Evolutionary conservation across 2,329 filamentous ascomycete species (phyloP).

Genomic region (Monosporascus sp.): DNA sequence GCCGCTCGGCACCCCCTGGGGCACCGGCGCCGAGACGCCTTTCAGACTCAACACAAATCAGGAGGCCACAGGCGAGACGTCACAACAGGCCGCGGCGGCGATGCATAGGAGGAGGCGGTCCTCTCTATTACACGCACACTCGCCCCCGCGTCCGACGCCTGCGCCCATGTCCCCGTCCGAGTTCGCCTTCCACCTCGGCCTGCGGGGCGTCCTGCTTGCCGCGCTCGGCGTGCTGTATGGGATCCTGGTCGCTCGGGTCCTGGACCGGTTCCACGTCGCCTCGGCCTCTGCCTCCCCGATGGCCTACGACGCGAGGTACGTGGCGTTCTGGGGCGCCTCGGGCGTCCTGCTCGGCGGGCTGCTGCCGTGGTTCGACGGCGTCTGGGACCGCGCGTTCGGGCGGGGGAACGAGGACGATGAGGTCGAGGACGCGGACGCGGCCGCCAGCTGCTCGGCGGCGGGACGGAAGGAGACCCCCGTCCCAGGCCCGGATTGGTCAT

Average conservation of each 20-base stretch:
- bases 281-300: slow-evolving; percentile 34
- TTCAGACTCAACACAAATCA: too few species aligned
- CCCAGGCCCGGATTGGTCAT: slow-evolving; percentile 62
- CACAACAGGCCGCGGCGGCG: slow-evolving; percentile 18
- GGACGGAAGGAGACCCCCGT: slow-evolving; percentile 31
- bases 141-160: slow-evolving; percentile 9
- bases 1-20: slow-evolving; percentile 63
- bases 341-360: slow-evolving; percentile 74
- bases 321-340: slow-evolving; percentile 75
- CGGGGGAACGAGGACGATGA: slow-evolving; percentile 14
- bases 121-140: slow-evolving; percentile 21
- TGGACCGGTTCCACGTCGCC: slow-evolving; percentile 57
- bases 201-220: slow-evolving; percentile 65
- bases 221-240: slow-evolving; percentile 79
- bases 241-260: slow-evolving; percentile 71
- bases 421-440: slow-evolving; percentile 8
- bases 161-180: slow-evolving; percentile 23
- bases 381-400: slow-evolving; percentile 58
- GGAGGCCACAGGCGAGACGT: slow-evolving; percentile 14
- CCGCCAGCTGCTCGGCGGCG: slow-evolving; percentile 15
- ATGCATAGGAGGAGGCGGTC: slow-evolving; percentile 32
- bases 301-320: slow-evolving; percentile 57
- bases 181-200: slow-evolving; percentile 43
- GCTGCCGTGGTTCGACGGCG: slow-evolving; percentile 75
- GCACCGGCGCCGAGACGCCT: slow-evolving; percentile 70